A percentile compares a stretch with the other conserved stretches of the same genome.
phyloP scores from a whole-genome alignment of 176 grass and related monocot species.

The Calamus simplicifolius region DNA sequence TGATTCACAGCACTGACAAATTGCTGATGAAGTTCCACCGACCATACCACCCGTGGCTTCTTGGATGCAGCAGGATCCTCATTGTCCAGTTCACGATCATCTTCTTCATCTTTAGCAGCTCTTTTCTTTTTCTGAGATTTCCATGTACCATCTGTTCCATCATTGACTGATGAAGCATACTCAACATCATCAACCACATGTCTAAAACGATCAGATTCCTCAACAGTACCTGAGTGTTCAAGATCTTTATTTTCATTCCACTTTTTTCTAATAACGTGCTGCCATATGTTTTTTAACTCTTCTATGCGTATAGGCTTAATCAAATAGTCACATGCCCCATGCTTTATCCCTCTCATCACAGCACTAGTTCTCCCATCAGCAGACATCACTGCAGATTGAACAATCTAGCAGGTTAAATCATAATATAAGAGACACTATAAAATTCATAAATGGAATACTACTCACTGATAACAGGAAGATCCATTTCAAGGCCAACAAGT shows the following conservation, averaged over 20 bases:
- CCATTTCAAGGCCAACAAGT: constrained; percentile 9
- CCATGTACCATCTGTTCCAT: not conserved
- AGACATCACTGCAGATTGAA: constrained; percentile 84
- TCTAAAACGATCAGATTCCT: constrained; percentile 57
- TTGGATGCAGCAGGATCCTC: constrained; percentile 55
- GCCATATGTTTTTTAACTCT: constrained; percentile 6
- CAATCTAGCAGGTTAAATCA: no score
- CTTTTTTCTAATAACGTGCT: constrained; percentile 3
- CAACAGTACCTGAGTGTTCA: constrained; percentile 48
- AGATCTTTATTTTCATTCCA: constrained; percentile 78
- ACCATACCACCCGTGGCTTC: constrained; percentile 97
- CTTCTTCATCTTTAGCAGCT: not conserved
- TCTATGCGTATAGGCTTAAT: constrained; percentile 1
- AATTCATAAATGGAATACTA: not conserved
- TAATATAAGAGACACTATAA: not conserved
- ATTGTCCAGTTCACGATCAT: not conserved
- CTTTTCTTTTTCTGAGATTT: constrained; percentile 66
- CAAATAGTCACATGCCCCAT: constrained; percentile 6
- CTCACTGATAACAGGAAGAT: constrained; percentile 11
- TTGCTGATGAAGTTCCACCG: constrained; percentile 90
- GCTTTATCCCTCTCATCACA: constrained; percentile 98
- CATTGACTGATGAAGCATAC: no score
- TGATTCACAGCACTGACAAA: constrained; percentile 99
- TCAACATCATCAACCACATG: constrained; percentile 41
- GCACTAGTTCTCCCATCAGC: constrained; percentile 90